Conservation (phyloP, 2,329 filamentous ascomycete species). For the Arthrinium phaeospermum region DNA sequence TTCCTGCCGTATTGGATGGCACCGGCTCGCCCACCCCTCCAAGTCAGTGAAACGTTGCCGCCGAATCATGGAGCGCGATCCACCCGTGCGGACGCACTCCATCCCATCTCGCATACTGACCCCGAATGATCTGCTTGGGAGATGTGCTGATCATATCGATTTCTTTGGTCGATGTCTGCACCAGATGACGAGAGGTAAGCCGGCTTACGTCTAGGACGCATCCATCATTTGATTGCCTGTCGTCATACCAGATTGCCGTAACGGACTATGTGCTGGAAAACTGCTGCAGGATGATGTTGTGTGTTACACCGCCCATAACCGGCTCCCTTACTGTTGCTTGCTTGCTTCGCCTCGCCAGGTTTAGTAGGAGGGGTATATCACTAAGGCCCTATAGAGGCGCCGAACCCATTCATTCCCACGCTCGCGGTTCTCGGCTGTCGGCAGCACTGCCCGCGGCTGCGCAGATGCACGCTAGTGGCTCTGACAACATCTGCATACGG, state of each 20-base stretch:
- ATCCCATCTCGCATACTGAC: neutral
- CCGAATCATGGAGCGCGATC: neutral
- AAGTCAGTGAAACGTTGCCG: conserved; percentile 11
- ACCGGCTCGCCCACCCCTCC: neutral
- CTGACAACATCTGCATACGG: neutral
- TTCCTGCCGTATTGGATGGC: neutral
- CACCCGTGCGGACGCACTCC: neutral
- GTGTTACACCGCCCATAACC: neutral
- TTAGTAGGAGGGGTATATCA: neutral
- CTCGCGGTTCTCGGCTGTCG: neutral
- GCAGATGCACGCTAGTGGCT: neutral
- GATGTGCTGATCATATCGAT: too few species aligned
- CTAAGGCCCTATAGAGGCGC: neutral
- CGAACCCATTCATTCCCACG: neutral
- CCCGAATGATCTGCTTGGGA: too few species aligned
- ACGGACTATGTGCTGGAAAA: neutral
- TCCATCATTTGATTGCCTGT: neutral
- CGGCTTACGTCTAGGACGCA: neutral
- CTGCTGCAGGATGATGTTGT: neutral
- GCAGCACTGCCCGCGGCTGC: neutral
- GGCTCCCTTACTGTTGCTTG: neutral
- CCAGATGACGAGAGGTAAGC: neutral
- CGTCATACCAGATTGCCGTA: neutral
- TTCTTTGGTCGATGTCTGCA: neutral
- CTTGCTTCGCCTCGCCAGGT: neutral